These are phyloP conservation scores for Fraxinus platypoda DNA, from an alignment of 305 asterid species.

Conservation along the genomic window DNA sequence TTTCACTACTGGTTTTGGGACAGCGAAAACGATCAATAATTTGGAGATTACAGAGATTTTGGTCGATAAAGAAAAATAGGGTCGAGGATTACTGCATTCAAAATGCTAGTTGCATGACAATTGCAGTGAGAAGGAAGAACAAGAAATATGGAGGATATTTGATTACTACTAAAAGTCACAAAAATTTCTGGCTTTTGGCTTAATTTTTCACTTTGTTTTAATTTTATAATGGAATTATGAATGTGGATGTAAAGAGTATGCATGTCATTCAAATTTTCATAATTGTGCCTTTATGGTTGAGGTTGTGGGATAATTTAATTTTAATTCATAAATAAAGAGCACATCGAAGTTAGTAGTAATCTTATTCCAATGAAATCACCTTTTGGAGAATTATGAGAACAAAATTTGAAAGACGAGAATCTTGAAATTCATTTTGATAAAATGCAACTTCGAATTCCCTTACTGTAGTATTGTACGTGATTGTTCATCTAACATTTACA, in stretches of 20 bases:
- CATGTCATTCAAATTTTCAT: background rate
- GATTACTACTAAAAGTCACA: slow-evolving; percentile 83
- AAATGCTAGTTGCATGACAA: slow-evolving; percentile 75
- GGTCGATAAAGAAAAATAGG: slow-evolving; percentile 37
- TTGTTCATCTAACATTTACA: background rate
- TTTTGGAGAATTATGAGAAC: background rate
- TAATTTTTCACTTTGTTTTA: slow-evolving; percentile 22
- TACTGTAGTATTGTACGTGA: background rate
- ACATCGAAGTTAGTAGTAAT: background rate
- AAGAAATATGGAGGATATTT: slow-evolving; percentile 74
- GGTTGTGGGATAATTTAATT: background rate
- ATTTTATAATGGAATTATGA: background rate
- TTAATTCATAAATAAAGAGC: background rate
- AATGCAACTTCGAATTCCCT: background rate
- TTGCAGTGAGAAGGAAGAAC: slow-evolving; percentile 75
- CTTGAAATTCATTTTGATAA: background rate
- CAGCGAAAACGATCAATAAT: slow-evolving; percentile 54
- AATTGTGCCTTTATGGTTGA: background rate
- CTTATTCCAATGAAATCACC: background rate
- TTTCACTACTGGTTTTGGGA: slow-evolving; percentile 67
- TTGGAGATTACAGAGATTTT: slow-evolving; percentile 56
- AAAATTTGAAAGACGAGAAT: background rate
- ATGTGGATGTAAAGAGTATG: background rate
- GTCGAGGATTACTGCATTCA: slow-evolving; percentile 72
- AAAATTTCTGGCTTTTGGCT: slow-evolving; percentile 89